Percentiles rank a stretch among this genome's conserved stretches.
These are phyloP conservation scores for Thielaviopsis ethacetica DNA, from an alignment of 2,329 filamentous ascomycete species.

Conservation along the genomic window DNA sequence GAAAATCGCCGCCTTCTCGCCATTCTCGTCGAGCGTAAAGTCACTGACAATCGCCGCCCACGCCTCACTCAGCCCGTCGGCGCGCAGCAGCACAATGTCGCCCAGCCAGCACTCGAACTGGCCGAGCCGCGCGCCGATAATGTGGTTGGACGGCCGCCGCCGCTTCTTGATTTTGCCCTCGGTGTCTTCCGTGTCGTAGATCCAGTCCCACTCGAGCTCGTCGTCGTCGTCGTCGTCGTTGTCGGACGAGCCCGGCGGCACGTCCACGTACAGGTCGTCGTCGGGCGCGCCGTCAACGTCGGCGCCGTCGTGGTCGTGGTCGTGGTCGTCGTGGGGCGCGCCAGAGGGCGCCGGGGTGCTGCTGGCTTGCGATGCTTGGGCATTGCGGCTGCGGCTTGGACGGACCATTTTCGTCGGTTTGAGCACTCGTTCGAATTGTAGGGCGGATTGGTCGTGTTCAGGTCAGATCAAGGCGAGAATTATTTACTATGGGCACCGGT, in stretches of 20 bases:
- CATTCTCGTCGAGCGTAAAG: conserved; percentile 59
- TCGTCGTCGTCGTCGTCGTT: conserved; percentile 1
- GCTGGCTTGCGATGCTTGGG: not conserved
- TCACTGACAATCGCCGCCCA: conserved; percentile 85
- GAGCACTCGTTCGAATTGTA: too few relatives aligned
- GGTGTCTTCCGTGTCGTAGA: conserved; percentile 11
- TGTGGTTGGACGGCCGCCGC: conserved; percentile 29
- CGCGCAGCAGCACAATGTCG: conserved; percentile 73
- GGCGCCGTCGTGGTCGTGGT: too few relatives aligned
- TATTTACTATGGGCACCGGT: too few relatives aligned
- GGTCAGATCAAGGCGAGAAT: too few relatives aligned
- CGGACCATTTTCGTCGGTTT: conserved; percentile 3
- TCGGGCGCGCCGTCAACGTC: too few relatives aligned
- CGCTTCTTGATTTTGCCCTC: conserved; percentile 19
- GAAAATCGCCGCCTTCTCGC: conserved; percentile 69
- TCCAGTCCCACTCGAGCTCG: conserved; percentile 11
- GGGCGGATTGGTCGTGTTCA: too few relatives aligned
- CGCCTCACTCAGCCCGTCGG: conserved; percentile 69
- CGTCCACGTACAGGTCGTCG: not conserved
- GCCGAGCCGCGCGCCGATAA: conserved; percentile 72
- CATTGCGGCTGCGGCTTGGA: conserved; percentile 10
- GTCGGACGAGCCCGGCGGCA: not conserved
- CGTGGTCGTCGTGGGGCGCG: too few relatives aligned
- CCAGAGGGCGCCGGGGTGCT: too few relatives aligned
- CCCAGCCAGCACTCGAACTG: conserved; percentile 65